Evolutionary conservation across 129 eudicot genomes (phyloP).

Genomic region (Silybum marianum): DNA sequence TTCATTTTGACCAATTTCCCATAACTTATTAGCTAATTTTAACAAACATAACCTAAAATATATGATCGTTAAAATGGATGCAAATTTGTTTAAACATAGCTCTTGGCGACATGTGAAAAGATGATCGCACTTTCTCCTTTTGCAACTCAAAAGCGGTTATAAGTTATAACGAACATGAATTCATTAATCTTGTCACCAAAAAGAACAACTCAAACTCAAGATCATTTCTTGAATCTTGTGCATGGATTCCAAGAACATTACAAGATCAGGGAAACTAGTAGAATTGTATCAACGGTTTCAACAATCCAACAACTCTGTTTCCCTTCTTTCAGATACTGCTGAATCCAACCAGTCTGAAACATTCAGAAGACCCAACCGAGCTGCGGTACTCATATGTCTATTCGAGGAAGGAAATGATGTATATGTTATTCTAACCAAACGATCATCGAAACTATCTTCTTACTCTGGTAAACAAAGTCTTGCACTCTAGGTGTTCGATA

Average conservation of each 20-base stretch:
- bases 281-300: conserved; percentile 48
- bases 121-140: too few species aligned
- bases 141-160: too few species aligned
- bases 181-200: neutral
- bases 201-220: too few species aligned
- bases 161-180: too few species aligned
- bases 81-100: too few species aligned
- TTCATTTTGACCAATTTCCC: too few species aligned
- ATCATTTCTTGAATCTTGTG: conserved; percentile 2
- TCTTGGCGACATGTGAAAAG: too few species aligned
- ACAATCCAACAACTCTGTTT: neutral
- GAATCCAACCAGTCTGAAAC: conserved; percentile 22
- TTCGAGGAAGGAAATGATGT: conserved; percentile 46
- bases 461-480: conserved; percentile 51
- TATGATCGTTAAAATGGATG: too few species aligned
- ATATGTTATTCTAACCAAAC: conserved; percentile 65
- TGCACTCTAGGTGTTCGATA: conserved; percentile 5
- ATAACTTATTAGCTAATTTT: too few species aligned
- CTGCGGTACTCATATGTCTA: conserved; percentile 72
- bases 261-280: conserved; percentile 35
- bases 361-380: conserved; percentile 38
- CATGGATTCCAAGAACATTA: conserved; percentile 28
- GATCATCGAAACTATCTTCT: conserved; percentile 60
- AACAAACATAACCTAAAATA: too few species aligned
- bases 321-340: neutral